Percentiles rank a stretch among this genome's conserved stretches.
Conservation (phyloP, 805 yeast genomes). For the Spathaspora girioi region DNA sequence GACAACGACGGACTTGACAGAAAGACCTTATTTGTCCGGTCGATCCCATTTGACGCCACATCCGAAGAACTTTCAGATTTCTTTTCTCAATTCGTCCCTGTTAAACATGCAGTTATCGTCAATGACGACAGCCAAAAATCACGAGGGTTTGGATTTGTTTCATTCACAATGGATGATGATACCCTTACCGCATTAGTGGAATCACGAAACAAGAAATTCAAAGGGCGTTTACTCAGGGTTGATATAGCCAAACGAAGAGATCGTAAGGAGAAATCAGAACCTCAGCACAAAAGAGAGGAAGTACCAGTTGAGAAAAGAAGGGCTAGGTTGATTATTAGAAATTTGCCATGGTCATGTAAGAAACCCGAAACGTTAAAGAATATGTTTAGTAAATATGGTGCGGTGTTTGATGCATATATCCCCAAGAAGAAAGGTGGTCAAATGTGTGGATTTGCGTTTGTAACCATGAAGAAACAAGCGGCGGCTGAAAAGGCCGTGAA, state of each 20-base stretch:
- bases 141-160: constrained; percentile 94
- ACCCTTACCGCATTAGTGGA: constrained; percentile 69
- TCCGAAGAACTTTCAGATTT: constrained; percentile 77
- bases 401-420: constrained; percentile 82
- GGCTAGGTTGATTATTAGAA: constrained; percentile 84
- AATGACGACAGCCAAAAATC: constrained; percentile 73
- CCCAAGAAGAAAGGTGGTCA: constrained; percentile 86
- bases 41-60: constrained; percentile 77
- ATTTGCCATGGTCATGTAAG: constrained; percentile 94
- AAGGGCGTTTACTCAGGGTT: constrained; percentile 63
- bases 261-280: constrained; percentile 44
- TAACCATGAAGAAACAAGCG: constrained; percentile 75
- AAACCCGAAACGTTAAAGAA: constrained; percentile 68
- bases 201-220: constrained; percentile 62
- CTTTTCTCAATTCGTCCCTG: constrained; percentile 91
- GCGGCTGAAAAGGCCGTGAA: constrained; percentile 82
- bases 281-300: constrained; percentile 3
- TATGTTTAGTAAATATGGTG: constrained; percentile 73
- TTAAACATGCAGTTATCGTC: constrained; percentile 91
- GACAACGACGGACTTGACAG: constrained; percentile 43
- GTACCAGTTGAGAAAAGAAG: constrained; percentile 62
- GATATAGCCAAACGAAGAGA: constrained; percentile 93
- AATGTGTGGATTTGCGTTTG: constrained; percentile 94
- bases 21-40: constrained; percentile 78
- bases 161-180: constrained; percentile 83